Conservation (phyloP, 352 stramenopile genomes). For the Phytophthora cactorum region DNA sequence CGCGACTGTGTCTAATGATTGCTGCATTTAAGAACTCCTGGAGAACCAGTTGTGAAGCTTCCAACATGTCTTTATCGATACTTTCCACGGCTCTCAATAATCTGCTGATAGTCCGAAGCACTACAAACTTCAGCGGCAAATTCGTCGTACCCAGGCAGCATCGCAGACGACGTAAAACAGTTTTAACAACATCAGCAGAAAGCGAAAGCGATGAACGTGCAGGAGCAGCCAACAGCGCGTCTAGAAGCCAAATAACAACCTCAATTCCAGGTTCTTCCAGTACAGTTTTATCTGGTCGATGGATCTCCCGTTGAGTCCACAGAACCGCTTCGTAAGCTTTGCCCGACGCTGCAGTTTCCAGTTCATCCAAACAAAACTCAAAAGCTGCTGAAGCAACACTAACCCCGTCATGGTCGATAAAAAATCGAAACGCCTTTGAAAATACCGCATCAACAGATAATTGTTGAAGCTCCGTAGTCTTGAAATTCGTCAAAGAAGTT, state of each 20-base stretch:
- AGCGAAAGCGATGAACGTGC: not conserved
- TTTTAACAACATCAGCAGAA: constrained; percentile 6
- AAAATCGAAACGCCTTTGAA: constrained; percentile 20
- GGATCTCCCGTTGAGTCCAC: constrained; percentile 81
- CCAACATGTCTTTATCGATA: not conserved
- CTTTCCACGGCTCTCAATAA: constrained; percentile 33
- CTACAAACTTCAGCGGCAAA: constrained; percentile 69
- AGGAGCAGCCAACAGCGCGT: constrained; percentile 41
- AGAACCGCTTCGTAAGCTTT: constrained; percentile 66
- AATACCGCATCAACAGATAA: constrained; percentile 23
- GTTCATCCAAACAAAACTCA: constrained; percentile 61
- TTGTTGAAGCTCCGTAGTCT: constrained; percentile 5
- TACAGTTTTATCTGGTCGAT: constrained; percentile 51
- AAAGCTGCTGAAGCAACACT: constrained; percentile 37
- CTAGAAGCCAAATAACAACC: constrained; percentile 69
- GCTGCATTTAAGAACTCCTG: constrained; percentile 58
- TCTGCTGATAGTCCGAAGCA: constrained; percentile 55
- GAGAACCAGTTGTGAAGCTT: constrained; percentile 18
- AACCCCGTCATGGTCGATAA: constrained; percentile 10
- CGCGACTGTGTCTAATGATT: constrained; percentile 53
- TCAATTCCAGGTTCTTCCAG: constrained; percentile 79
- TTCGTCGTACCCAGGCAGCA: constrained; percentile 54
- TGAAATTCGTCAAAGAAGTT: not conserved
- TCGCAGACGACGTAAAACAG: constrained; percentile 30
- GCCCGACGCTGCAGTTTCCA: constrained; percentile 60